Conservation (phyloP, 2,329 filamentous ascomycete genomes). For the Aspergillus carbonarius region DNA sequence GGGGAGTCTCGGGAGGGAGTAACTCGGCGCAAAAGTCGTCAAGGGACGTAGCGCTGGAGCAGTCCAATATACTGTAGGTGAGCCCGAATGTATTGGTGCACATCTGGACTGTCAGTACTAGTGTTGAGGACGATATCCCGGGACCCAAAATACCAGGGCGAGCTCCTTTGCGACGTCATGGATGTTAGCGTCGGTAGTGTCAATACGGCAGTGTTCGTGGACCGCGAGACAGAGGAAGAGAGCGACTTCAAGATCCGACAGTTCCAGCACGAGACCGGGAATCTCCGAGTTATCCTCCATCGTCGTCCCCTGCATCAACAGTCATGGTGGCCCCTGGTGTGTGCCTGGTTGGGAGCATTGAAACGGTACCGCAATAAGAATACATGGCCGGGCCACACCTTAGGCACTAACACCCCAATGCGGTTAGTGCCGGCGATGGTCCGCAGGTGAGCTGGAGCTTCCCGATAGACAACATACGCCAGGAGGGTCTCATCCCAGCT, state of each 20-base stretch:
- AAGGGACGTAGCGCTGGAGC: conserved; percentile 69
- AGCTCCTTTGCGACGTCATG: conserved; percentile 73
- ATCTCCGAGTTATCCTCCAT: conserved; percentile 43
- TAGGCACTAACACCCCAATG: conserved; percentile 4
- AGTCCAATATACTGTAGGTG: conserved; percentile 68
- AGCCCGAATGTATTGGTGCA: conserved; percentile 71
- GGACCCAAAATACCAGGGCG: conserved; percentile 55
- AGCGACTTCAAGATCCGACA: conserved; percentile 87
- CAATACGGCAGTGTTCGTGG: conserved; percentile 84
- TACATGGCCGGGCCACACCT: neutral
- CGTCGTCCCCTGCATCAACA: neutral
- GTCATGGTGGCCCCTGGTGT: conserved; percentile 4
- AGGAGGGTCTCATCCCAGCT: neutral
- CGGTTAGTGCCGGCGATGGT: conserved; percentile 12
- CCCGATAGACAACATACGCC: conserved; percentile 9
- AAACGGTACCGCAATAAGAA: neutral
- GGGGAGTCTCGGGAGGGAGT: conserved; percentile 45
- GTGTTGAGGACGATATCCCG: neutral
- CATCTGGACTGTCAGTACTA: conserved; percentile 53
- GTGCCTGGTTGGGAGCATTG: neutral
- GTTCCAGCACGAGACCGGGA: conserved; percentile 68
- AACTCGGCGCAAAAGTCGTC: conserved; percentile 78
- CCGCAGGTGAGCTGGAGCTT: conserved; percentile 18
- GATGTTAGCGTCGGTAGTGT: conserved; percentile 63
- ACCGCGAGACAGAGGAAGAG: conserved; percentile 76